Evolutionary conservation across 2,329 filamentous ascomycete genomes (phyloP).

Genomic region (Chaetomium globosum): DNA sequence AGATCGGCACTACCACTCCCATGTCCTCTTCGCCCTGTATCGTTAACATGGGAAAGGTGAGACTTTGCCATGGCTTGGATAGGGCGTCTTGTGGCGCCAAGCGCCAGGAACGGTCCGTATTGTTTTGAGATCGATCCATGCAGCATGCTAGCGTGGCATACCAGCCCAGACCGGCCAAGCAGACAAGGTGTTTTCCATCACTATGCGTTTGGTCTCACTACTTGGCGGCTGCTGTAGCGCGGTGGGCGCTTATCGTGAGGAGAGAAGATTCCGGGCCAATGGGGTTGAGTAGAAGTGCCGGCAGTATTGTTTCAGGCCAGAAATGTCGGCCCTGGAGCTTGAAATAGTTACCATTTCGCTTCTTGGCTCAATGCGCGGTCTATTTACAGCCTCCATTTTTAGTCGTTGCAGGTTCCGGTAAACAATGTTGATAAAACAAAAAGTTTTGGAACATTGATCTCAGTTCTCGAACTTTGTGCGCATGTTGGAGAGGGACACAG

Average conservation of each 20-base stretch:
- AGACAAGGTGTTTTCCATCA: not conserved
- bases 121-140: slow-evolving; percentile 10
- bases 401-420: not conserved
- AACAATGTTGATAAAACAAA: not conserved
- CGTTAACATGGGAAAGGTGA: not conserved
- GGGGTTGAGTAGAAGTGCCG: not conserved
- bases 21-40: not conserved
- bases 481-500: not conserved
- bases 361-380: not conserved
- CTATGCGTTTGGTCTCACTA: not conserved
- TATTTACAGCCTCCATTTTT: not conserved
- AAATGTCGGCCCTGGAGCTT: not conserved
- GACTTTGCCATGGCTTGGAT: not conserved
- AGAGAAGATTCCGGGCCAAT: not conserved
- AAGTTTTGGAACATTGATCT: not conserved
- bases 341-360: not conserved
- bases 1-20: not conserved
- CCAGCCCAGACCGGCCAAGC: not conserved
- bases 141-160: not conserved
- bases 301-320: not conserved
- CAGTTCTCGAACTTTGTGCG: not conserved
- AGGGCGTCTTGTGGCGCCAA: not conserved
- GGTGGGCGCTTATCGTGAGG: slow-evolving; percentile 7
- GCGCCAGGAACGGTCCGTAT: not conserved
- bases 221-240: not conserved